Conservation (phyloP, 768 basidiomycete genomes). For the Lentinula lateritia region DNA sequence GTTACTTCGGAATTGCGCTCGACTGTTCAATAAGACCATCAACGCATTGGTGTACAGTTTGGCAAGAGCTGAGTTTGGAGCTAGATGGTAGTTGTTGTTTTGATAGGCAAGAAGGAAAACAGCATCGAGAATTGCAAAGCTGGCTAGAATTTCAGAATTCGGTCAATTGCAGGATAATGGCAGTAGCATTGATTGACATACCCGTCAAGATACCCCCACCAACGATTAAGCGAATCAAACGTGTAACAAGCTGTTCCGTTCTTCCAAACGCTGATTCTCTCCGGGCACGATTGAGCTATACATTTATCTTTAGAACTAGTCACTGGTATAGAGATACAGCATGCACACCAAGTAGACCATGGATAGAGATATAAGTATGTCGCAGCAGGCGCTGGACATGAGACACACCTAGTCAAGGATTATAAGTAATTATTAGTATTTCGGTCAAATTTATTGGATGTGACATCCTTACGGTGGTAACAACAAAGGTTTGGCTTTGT, state of each 20-base stretch:
- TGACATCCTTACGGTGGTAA: background rate
- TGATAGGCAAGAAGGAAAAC: background rate
- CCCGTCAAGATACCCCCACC: background rate
- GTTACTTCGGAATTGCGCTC: background rate
- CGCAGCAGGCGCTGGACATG: background rate
- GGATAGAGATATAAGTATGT: background rate
- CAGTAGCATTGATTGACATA: background rate
- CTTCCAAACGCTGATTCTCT: background rate
- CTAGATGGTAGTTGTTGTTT: conserved; percentile 1
- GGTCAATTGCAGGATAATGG: background rate
- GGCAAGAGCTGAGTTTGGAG: background rate
- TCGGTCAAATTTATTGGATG: background rate
- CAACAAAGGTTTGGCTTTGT: background rate
- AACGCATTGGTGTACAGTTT: background rate
- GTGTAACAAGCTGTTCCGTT: background rate
- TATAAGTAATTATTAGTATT: background rate
- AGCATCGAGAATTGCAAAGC: background rate
- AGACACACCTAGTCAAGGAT: background rate
- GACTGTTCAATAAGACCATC: conserved; percentile 1
- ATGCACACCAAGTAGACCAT: background rate
- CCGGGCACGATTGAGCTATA: background rate
- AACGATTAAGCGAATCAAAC: background rate
- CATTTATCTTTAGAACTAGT: background rate
- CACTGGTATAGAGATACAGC: background rate
- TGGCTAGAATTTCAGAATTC: background rate